Evolutionary conservation across 306 rosid genomes (phyloP), one percentile per base, ranked within the genome.

Genomic region (Herpetospermum pedunculosum): DNA sequence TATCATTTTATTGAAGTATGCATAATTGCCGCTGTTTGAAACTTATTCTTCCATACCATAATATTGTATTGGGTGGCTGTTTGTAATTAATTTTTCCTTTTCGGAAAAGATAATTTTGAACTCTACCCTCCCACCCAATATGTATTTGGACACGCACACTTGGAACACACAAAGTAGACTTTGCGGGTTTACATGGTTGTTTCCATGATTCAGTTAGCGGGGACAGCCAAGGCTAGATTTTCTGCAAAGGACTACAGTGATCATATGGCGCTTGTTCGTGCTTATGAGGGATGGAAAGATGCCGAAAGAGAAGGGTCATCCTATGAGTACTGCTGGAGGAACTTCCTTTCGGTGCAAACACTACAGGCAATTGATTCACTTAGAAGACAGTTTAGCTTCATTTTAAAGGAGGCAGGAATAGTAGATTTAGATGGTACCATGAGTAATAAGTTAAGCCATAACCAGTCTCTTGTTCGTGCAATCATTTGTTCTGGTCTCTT

Each of bases 261-360:
- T 80, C 99, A 94, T 79, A 91, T 91, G 99, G 97, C 99, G 63
- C 99, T 94, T 64, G 99, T 91, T 77, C 97, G 97, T 78, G 99
- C 97, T 73, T 91, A 86, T 69, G 97, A 94, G 88, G 99, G 99
- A 78, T 91, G 99, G 99, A 94, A 91, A 88, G 97, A 94, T 77
- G 96, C 99, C 58, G 97, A 94, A 81, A 88, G 92, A 86, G 99
- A 91, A 84, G 99, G 99, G 29, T 94, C 97, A n/a, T 88, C 97
- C 12, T 89, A 94, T 41, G 99, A 94, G 72, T 94, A 91, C 83
- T 94, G 98, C 87, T 94, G 97, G 97, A 91, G 98, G 81, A 94
- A 94, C 83, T 94, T 94, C 78, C 95, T 94, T 35, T 94, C 98
- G 62, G 91, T 90, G 75, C 98, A 94, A 81, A 94, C 98, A 37